Conservation (phyloP, 1,284 basidiomycete genomes). For the Pseudozyma thailandica region DNA sequence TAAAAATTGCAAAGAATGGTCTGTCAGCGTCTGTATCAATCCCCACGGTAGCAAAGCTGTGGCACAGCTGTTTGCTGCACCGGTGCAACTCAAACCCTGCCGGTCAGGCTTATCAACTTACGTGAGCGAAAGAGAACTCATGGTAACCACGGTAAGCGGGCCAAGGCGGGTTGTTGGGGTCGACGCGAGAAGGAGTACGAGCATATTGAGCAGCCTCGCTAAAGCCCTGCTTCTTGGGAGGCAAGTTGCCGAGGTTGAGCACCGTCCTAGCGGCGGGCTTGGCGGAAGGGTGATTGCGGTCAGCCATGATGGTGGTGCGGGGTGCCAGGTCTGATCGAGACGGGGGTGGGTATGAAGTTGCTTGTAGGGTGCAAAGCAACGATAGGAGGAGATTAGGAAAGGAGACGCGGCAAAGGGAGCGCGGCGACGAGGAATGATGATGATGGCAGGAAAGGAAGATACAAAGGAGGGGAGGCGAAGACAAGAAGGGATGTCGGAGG, state of each 20-base stretch:
- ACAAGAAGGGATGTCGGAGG: not conserved
- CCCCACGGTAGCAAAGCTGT: too few species aligned
- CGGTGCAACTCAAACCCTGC: too few species aligned
- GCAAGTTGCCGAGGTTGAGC: slow-evolving; percentile 67
- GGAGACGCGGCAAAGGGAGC: slow-evolving; percentile 2
- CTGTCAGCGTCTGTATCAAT: slow-evolving; percentile 15
- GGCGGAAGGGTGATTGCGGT: slow-evolving; percentile 59
- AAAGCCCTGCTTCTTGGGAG: slow-evolving; percentile 64
- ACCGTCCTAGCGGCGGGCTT: slow-evolving; percentile 65
- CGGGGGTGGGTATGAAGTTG: slow-evolving; percentile 4
- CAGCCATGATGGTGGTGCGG: slow-evolving; percentile 44
- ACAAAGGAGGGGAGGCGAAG: not conserved
- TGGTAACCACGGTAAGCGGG: slow-evolving; percentile 87
- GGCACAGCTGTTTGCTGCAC: too few species aligned
- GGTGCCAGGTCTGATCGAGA: not conserved
- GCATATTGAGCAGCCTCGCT: slow-evolving; percentile 46
- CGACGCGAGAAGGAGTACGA: slow-evolving; percentile 62
- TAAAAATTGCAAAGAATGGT: too few species aligned
- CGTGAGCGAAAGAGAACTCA: slow-evolving; percentile 90
- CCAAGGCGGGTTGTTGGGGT: slow-evolving; percentile 97
- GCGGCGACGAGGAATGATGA: slow-evolving; percentile 7
- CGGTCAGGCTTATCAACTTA: slow-evolving; percentile 52
- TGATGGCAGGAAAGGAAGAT: slow-evolving; percentile 18
- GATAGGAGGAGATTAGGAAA: slow-evolving; percentile 1
- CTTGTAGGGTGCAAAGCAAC: not conserved